Evolutionary conservation across 495 filamentous ascomycete species (phyloP).

Genomic region (Venustampulla echinocandica): DNA sequence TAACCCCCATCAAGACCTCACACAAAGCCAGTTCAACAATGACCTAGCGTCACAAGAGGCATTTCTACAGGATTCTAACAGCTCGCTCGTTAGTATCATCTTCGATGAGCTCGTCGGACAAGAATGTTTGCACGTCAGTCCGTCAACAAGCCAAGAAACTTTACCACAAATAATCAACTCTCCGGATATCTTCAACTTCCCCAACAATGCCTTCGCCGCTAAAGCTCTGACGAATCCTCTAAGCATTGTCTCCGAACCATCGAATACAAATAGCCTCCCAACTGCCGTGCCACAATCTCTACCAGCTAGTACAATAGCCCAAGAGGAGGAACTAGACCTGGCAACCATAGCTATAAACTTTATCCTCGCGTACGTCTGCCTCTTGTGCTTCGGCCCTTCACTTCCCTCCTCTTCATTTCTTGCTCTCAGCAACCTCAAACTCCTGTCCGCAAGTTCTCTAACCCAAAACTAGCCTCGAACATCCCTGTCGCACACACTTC

Average conservation of each 20-base stretch:
- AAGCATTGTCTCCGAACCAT: not conserved
- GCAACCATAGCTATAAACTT: conserved; percentile 40
- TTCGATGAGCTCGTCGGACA: conserved; percentile 16
- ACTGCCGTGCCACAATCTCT: too few species aligned
- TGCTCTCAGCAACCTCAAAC: not conserved
- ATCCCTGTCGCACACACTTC: conserved; percentile 42
- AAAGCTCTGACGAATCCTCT: not conserved
- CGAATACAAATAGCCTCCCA: too few species aligned
- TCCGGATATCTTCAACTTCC: conserved; percentile 7
- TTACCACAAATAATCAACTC: not conserved
- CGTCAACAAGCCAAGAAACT: not conserved
- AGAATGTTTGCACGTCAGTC: conserved; percentile 13
- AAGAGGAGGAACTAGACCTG: conserved; percentile 23
- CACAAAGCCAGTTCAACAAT: not conserved
- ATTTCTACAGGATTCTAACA: not conserved
- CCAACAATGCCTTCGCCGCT: conserved; percentile 1
- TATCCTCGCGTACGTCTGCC: conserved; percentile 37
- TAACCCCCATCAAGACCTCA: too few species aligned
- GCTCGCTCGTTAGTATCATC: conserved; percentile 7
- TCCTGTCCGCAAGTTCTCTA: not conserved
- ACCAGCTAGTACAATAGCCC: too few species aligned
- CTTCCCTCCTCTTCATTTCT: not conserved
- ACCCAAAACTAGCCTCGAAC: conserved; percentile 32
- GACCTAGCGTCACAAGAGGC: not conserved
- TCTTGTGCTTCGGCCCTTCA: too few species aligned